A percentile compares a stretch with the other conserved stretches of the same genome.
Conservation (phyloP, 1,284 basidiomycete species). For the Melanopsichium pennsylvanicum region DNA sequence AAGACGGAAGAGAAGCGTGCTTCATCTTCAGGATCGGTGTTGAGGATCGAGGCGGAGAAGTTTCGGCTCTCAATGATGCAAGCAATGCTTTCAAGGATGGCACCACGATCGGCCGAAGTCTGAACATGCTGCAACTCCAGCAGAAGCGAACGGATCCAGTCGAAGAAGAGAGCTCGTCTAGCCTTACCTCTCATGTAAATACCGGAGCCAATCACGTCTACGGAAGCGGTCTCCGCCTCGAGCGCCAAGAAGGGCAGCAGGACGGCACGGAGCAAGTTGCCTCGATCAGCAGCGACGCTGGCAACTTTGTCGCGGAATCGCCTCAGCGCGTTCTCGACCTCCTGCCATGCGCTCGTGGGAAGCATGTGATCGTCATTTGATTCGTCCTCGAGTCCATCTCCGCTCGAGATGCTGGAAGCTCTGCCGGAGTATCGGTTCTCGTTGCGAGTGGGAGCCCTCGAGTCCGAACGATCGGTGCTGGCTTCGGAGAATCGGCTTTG, state of each 20-base stretch:
- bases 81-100: conserved; percentile 60
- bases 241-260: conserved; percentile 60
- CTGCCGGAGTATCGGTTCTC: conserved; percentile 31
- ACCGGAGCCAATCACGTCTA: conserved; percentile 43
- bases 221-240: conserved; percentile 54
- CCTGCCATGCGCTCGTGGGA: conserved; percentile 56
- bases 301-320: conserved; percentile 44
- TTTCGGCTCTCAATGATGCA: conserved; percentile 61
- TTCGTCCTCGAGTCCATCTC: conserved; percentile 34
- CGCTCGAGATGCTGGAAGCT: conserved; percentile 33
- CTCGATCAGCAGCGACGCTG: conserved; percentile 42
- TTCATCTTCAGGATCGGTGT: conserved; percentile 45
- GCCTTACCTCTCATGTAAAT: conserved; percentile 40
- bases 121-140: conserved; percentile 59
- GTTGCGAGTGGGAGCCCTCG: conserved; percentile 35
- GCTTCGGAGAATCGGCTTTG: conserved; percentile 50
- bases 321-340: conserved; percentile 52
- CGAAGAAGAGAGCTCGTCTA: conserved; percentile 56
- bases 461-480: conserved; percentile 41
- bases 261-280: conserved; percentile 51
- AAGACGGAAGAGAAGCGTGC: conserved; percentile 55
- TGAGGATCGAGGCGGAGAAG: conserved; percentile 47
- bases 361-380: conserved; percentile 47
- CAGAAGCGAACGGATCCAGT: conserved; percentile 57
- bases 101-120: conserved; percentile 60